These are phyloP conservation scores for Ogataea wickerhamii DNA, from an alignment of 805 yeast species.

Conservation along the genomic window DNA sequence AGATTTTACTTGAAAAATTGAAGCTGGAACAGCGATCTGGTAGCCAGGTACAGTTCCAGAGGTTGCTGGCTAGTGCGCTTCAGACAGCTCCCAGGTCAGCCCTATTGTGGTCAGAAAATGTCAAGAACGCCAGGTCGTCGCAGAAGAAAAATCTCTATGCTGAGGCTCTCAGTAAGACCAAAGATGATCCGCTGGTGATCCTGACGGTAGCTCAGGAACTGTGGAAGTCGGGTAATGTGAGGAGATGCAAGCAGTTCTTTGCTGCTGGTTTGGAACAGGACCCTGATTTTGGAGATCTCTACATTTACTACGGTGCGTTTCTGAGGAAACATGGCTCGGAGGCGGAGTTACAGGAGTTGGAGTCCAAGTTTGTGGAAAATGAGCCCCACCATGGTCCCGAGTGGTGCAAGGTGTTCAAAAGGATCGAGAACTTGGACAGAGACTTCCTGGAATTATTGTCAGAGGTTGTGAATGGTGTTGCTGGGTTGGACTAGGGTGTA, in stretches of 20 bases:
- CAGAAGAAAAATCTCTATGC: conserved; percentile 53
- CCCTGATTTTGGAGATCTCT: conserved; percentile 65
- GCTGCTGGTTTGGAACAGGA: conserved; percentile 55
- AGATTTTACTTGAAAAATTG: conserved; percentile 57
- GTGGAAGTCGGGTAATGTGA: conserved; percentile 59
- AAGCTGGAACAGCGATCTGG: conserved; percentile 51
- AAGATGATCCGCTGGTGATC: conserved; percentile 56
- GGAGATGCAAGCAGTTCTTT: conserved; percentile 70
- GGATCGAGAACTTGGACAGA: conserved; percentile 32
- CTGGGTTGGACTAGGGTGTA: no score
- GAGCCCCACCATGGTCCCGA: conserved; percentile 59
- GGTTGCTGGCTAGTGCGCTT: conserved; percentile 55
- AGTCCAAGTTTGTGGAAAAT: conserved; percentile 35
- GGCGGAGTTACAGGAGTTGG: conserved; percentile 36
- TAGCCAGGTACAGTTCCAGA: conserved; percentile 50
- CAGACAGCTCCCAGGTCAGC: conserved; percentile 57
- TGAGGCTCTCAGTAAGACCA: conserved; percentile 68
- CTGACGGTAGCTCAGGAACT: conserved; percentile 64
- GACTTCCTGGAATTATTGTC: conserved; percentile 20
- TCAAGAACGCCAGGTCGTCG: conserved; percentile 42
- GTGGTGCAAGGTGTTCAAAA: conserved; percentile 55
- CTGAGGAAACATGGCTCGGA: conserved; percentile 36
- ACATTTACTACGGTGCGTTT: conserved; percentile 62
- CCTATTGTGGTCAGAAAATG: conserved; percentile 60
- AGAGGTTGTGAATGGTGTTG: no score